These are phyloP conservation scores for Kalmanozyma brasiliensis DNA, from an alignment of 1,284 basidiomycete species.

Conservation along the genomic window DNA sequence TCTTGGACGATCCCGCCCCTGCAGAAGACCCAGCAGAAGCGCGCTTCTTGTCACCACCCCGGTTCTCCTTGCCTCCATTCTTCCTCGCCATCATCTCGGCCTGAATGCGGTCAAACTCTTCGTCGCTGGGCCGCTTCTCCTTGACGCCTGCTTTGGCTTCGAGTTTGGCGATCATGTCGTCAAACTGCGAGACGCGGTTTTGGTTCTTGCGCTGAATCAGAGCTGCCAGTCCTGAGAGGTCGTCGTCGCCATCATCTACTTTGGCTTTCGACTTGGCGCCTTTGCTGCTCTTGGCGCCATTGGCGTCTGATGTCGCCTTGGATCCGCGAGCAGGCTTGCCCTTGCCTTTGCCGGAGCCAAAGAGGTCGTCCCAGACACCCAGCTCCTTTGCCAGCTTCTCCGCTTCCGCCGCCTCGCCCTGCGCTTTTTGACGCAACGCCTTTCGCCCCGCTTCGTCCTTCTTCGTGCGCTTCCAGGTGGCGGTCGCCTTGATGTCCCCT, in stretches of 20 bases:
- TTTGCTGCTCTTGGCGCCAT: conserved; percentile 15
- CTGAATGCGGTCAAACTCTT: conserved; percentile 53
- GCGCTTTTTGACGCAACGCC: conserved; percentile 47
- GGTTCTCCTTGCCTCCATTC: conserved; percentile 36
- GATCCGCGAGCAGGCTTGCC: conserved; percentile 22
- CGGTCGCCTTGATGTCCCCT: conserved; percentile 42
- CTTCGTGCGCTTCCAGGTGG: conserved; percentile 35
- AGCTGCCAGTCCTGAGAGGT: conserved; percentile 47
- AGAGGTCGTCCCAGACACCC: conserved; percentile 66
- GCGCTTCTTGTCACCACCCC: conserved; percentile 23
- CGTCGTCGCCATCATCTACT: conserved; percentile 32
- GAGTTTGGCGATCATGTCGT: conserved; percentile 57
- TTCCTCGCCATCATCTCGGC: conserved; percentile 46
- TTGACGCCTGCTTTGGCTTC: conserved; percentile 55
- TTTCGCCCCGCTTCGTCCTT: conserved; percentile 47
- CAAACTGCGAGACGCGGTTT: conserved; percentile 50
- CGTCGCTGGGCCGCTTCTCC: conserved; percentile 40
- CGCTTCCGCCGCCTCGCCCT: conserved; percentile 55
- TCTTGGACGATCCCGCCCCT: conserved; percentile 19
- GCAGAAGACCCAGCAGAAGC: conserved; percentile 23
- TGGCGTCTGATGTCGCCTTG: conserved; percentile 7
- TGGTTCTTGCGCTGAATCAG: conserved; percentile 53
- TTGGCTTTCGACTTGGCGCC: conserved; percentile 28
- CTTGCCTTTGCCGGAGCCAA: conserved; percentile 47
- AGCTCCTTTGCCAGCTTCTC: conserved; percentile 62